Percentiles rank a stretch among this genome's conserved stretches.
Evolutionary conservation across 2,329 filamentous ascomycete genomes (phyloP).

Genomic region (Grosmannia penicillata): DNA sequence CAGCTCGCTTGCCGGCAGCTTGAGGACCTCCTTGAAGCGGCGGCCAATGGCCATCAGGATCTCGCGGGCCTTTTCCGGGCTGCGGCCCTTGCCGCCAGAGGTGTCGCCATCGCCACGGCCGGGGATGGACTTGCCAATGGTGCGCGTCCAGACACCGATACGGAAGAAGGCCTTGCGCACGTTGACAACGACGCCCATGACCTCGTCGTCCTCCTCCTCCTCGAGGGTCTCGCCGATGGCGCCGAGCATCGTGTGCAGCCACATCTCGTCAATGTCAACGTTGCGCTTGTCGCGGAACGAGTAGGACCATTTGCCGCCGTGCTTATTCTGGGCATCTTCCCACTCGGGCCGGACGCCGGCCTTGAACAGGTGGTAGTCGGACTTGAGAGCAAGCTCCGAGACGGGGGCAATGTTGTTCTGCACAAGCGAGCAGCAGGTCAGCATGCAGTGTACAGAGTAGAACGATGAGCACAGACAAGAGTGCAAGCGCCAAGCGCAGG

Average conservation of each 20-base stretch:
- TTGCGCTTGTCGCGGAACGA: constrained; percentile 92
- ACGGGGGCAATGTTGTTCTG: constrained; percentile 98
- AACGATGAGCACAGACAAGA: background rate
- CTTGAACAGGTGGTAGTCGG: constrained; percentile 99
- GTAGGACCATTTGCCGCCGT: constrained; percentile 98
- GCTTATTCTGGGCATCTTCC: constrained; percentile 98
- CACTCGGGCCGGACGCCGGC: constrained; percentile 91
- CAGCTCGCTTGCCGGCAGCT: constrained; percentile 58
- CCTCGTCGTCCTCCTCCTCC: constrained; percentile 83
- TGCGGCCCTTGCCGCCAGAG: constrained; percentile 63
- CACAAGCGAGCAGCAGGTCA: constrained; percentile 1
- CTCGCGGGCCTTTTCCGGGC: constrained; percentile 68
- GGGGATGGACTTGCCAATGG: constrained; percentile 71
- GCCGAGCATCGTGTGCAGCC: constrained; percentile 92
- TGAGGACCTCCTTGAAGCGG: constrained; percentile 85
- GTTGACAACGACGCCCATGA: constrained; percentile 99
- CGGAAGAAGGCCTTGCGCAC: constrained; percentile 97
- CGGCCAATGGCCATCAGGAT: constrained; percentile 72
- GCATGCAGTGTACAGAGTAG: background rate
- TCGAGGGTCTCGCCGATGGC: constrained; percentile 97
- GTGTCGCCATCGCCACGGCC: constrained; percentile 59
- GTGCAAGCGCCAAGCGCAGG: no score
- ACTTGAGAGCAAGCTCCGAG: constrained; percentile 91
- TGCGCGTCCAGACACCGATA: constrained; percentile 93
- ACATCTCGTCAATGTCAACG: constrained; percentile 85